phyloP scores from a whole-genome alignment of 108 stramenopile genomes.

The Aureococcus anophagefferens region DNA sequence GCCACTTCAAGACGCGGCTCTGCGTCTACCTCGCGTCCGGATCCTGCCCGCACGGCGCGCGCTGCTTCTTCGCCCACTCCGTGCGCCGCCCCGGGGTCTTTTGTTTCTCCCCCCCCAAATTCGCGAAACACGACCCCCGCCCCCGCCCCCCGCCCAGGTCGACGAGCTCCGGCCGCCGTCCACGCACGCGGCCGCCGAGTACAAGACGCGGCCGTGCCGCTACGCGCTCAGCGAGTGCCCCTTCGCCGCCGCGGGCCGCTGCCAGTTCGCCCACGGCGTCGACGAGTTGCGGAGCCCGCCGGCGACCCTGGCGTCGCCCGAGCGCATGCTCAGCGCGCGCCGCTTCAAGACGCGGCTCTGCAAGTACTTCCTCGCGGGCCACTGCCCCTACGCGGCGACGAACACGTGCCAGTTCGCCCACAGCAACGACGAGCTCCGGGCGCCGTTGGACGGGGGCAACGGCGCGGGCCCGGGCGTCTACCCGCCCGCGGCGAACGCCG shows the following conservation, averaged over 20 bases:
- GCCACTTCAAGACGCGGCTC: not conserved
- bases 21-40: not conserved
- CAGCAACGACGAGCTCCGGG: not conserved
- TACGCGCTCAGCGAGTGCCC: not conserved
- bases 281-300: not conserved
- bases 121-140: too few species aligned
- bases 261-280: not conserved
- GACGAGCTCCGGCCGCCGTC: not conserved
- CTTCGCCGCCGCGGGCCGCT: not conserved
- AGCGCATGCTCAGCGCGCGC: not conserved
- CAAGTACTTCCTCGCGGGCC: not conserved
- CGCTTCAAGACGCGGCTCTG: conserved; percentile 1
- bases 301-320: too few species aligned
- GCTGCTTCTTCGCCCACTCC: not conserved
- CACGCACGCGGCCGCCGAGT: not conserved
- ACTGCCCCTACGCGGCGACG: not conserved
- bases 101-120: too few species aligned
- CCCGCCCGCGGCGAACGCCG: too few species aligned
- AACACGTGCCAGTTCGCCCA: conserved; percentile 1
- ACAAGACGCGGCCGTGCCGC: not conserved
- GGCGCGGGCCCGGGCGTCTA: too few species aligned
- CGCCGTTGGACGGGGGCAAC: not conserved
- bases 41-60: not conserved
- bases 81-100: too few species aligned
- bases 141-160: too few species aligned